Base-by-base conservation (phyloP, 2,329 filamentous ascomycete genomes). In the Ophiostoma fasciatum region DNA sequence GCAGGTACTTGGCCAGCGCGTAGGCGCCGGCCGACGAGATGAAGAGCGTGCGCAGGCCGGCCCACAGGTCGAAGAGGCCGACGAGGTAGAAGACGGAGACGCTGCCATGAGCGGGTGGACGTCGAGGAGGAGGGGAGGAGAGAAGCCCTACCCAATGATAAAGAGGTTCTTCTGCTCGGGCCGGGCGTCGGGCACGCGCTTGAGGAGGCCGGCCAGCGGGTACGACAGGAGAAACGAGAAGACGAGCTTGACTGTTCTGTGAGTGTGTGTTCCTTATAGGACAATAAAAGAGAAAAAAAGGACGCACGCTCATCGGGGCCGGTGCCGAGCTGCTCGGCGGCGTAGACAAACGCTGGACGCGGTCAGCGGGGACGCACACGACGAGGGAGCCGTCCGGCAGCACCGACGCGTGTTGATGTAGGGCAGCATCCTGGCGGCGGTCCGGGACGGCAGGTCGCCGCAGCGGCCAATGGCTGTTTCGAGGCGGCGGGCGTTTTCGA, bases 191-290 rank as follows among this genome's bases (percentile, higher is more conserved):
- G 90, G 88, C 15, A 98, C 69, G 36, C 90, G 74, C 58, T 98
- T 98, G 8, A 98, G 68, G 19, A 93, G 56, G 18, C 71, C 90
- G 32, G 90, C 84, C 37, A 98, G 68, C 3, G 90, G 90, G 52
- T 93, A 98, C 10, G 90, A 96, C 27, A 94, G 58, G 32, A 98
- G 66, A 56, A 96, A 93, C 7, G 82, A 84, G 53, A 77, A 78
- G 49, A 94, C 79, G 48, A 96, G 79, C 57, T 98, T 98, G 48
- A 98, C 87, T 94, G n/a, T n/a, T n/a, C n/a, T n/a, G n/a, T n/a
- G n/a, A n/a, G n/a, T n/a, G n/a, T n/a, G n/a, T n/a, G n/a, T n/a
- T n/a, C n/a, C n/a, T n/a, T n/a, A n/a, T n/a, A n/a, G 19, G 19
- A 28, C 19, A 28, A 12, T 19, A 17, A 9, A 22, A 20, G 29